phyloP scores from a whole-genome alignment of 2,329 filamentous ascomycete genomes.

The Verticillium nubilum region DNA sequence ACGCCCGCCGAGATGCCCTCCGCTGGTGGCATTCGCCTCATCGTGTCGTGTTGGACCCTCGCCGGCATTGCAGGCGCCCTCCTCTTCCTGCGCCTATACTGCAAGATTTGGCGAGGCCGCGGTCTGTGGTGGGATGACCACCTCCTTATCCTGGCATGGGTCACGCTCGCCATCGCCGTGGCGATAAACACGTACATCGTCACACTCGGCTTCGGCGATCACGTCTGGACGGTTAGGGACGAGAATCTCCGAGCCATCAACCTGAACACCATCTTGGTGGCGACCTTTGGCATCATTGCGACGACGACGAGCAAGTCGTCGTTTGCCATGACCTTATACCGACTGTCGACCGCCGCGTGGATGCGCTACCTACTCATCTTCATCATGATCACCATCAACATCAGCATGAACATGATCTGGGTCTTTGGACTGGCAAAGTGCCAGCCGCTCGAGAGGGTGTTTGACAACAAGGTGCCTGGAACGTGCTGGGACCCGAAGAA shows the following conservation, averaged over 20 bases:
- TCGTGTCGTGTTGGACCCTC: constrained; percentile 23
- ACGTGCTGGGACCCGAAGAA: constrained; percentile 22
- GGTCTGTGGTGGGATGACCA: constrained; percentile 19
- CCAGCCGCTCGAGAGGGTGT: constrained; percentile 20
- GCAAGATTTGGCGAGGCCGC: constrained; percentile 11
- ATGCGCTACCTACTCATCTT: constrained; percentile 21
- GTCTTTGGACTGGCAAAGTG: constrained; percentile 27
- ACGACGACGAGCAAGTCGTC: constrained; percentile 16
- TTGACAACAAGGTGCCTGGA: constrained; percentile 17
- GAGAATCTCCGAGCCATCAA: constrained; percentile 13
- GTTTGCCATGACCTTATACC: constrained; percentile 15
- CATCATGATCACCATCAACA: constrained; percentile 14
- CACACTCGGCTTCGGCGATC: constrained; percentile 17
- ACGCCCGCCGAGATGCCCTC: too few species aligned
- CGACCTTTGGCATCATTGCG: constrained; percentile 14
- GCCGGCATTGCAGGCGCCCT: constrained; percentile 15
- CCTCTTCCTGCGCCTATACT: constrained; percentile 26
- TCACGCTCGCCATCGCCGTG: constrained; percentile 19
- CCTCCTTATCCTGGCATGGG: constrained; percentile 21
- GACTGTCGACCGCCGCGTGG: constrained; percentile 15
- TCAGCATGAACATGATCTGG: constrained; percentile 21
- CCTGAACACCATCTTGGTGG: constrained; percentile 14
- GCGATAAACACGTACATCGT: constrained; percentile 26
- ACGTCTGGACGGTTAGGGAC: constrained; percentile 12
- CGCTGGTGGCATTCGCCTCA: constrained; percentile 19